Conservation (phyloP, 768 basidiomycete species). For the Hericium erinaceus region DNA sequence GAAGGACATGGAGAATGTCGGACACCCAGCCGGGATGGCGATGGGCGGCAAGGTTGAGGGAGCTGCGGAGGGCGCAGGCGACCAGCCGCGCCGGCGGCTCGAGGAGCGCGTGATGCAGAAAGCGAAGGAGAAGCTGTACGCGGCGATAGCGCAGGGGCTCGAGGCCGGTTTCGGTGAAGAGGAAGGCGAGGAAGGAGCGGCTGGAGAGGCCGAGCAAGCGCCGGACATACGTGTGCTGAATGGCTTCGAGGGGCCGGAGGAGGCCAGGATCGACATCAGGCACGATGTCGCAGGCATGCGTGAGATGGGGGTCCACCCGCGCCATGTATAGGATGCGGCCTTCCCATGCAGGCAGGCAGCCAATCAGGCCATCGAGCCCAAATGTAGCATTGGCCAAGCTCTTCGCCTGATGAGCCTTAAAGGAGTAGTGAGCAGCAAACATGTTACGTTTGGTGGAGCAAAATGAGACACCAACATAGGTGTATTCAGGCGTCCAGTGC, state of each 20-base stretch:
- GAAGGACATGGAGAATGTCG: neutral
- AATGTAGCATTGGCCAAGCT: neutral
- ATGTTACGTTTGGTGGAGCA: neutral
- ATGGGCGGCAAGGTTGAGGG: neutral
- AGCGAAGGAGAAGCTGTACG: no score
- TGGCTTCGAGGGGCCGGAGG: neutral
- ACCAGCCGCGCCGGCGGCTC: neutral
- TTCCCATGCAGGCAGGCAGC: neutral
- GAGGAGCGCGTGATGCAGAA: neutral
- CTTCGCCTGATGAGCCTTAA: neutral
- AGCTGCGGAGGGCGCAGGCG: neutral
- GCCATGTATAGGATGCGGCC: constrained; percentile 9
- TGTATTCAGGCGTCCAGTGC: neutral
- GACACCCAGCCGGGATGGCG: neutral
- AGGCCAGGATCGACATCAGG: constrained; percentile 2
- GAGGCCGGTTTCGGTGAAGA: no score
- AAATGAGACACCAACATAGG: neutral
- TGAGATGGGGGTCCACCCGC: constrained; percentile 14
- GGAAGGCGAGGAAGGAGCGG: neutral
- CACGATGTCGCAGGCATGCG: constrained; percentile 6
- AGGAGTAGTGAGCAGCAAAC: neutral
- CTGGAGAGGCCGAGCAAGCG: constrained; percentile 3
- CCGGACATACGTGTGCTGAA: constrained; percentile 1
- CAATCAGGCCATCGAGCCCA: neutral
- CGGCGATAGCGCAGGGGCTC: no score